Conservation (phyloP, 345 rosid genomes). For the Excoecaria cochinchinensis region DNA sequence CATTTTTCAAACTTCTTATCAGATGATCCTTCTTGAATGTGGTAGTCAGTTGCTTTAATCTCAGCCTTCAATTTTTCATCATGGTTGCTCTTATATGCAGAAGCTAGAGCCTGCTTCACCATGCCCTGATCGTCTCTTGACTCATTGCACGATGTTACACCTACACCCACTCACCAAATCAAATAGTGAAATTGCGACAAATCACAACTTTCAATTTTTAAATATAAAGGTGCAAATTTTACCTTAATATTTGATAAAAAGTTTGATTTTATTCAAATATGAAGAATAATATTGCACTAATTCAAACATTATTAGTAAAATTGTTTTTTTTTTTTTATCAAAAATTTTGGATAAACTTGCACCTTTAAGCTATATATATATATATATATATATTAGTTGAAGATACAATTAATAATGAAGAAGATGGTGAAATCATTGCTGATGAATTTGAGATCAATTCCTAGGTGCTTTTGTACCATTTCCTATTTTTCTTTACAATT, state of each 20-base stretch:
- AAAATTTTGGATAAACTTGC: no score
- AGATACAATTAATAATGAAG: background rate
- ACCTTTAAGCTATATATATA: no score
- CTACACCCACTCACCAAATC: slow-evolving; percentile 15
- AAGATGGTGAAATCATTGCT: background rate
- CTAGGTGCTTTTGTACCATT: background rate
- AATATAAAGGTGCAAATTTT: no score
- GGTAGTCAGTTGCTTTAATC: slow-evolving; percentile 23
- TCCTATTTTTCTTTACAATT: background rate
- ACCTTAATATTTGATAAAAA: no score
- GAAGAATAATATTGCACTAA: no score
- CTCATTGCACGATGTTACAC: slow-evolving; percentile 35
- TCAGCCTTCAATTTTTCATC: slow-evolving; percentile 37
- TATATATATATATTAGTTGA: background rate
- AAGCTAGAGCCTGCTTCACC: slow-evolving; percentile 37
- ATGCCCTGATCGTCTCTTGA: slow-evolving; percentile 27
- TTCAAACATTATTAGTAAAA: no score
- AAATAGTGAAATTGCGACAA: background rate
- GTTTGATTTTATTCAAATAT: no score
- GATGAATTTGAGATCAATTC: background rate
- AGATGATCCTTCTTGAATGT: slow-evolving; percentile 11
- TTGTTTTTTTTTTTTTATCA: no score
- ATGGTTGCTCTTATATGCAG: slow-evolving; percentile 38
- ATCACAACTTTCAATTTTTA: no score
- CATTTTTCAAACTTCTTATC: slow-evolving; percentile 29